Evolutionary conservation across 192 early-diverging fungal genomes (phyloP).

Genomic region (Coemansia sp.): DNA sequence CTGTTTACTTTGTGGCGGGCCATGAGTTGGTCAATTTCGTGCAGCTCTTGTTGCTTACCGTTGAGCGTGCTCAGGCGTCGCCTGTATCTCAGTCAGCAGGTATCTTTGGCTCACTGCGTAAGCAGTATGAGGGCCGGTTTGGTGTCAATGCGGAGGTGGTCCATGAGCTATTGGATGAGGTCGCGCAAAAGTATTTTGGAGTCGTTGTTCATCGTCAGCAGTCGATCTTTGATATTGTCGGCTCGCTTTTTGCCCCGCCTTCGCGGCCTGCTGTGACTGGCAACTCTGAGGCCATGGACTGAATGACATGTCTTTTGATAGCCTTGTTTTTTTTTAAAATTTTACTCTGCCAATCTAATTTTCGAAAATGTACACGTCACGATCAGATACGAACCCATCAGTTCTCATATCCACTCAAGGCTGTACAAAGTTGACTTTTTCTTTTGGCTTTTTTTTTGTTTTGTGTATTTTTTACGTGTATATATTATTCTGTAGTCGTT

Average conservation of each 20-base stretch:
- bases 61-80: slow-evolving; percentile 60
- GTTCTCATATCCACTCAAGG: not conserved
- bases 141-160: slow-evolving; percentile 36
- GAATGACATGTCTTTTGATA: not conserved
- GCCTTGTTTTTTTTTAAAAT: not conserved
- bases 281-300: slow-evolving; percentile 45
- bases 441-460: not conserved
- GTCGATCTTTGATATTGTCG: slow-evolving; percentile 54
- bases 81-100: slow-evolving; percentile 27
- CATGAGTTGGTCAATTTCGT: slow-evolving; percentile 67
- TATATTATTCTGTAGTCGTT: not conserved
- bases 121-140: slow-evolving; percentile 38
- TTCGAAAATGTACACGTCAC: not conserved
- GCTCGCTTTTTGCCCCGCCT: slow-evolving; percentile 45
- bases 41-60: slow-evolving; percentile 66
- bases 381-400: not conserved
- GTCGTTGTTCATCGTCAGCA: slow-evolving; percentile 54
- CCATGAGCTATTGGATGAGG: slow-evolving; percentile 34
- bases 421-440: not conserved
- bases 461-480: not conserved
- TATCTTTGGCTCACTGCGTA: slow-evolving; percentile 32
- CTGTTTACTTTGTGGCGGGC: slow-evolving; percentile 46
- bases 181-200: slow-evolving; percentile 56
- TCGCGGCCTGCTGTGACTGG: slow-evolving; percentile 31
- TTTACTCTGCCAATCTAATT: not conserved